Conservation (phyloP, 441 rosid genomes). For the Pelargonium citronellum region DNA sequence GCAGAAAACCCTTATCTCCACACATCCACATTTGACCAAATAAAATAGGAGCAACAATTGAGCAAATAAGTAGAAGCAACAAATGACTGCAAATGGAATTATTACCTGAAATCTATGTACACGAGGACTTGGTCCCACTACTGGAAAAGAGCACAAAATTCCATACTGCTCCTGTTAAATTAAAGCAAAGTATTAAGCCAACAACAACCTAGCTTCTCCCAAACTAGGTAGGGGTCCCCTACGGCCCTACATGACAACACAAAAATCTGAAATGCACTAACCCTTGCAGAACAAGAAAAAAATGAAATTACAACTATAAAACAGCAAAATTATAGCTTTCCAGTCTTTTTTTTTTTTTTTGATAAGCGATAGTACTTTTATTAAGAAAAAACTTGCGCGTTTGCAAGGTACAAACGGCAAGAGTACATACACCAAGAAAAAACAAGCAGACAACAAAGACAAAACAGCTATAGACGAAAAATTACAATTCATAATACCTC, state of each 20-base stretch:
- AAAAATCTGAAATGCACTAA: too few species aligned
- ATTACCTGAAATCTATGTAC: conserved; percentile 72
- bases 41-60: background rate
- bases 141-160: conserved; percentile 42
- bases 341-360: too few species aligned
- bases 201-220: too few species aligned
- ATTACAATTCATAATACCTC: too few species aligned
- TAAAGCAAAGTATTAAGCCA: conserved; percentile 14
- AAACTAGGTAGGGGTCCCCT: too few species aligned
- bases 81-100: background rate
- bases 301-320: background rate
- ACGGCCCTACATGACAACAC: background rate
- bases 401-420: too few species aligned
- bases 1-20: background rate
- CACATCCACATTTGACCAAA: conserved; percentile 1
- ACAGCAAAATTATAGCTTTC: background rate
- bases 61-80: background rate
- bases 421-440: too few species aligned
- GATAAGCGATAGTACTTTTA: too few species aligned
- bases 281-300: background rate
- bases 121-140: conserved; percentile 51
- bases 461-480: too few species aligned
- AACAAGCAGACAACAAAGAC: too few species aligned
- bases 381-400: too few species aligned
- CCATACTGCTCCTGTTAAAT: conserved; percentile 66